These are phyloP conservation scores for Elsinoe necatrix DNA, from an alignment of 2,329 filamentous ascomycete genomes.

Conservation along the genomic window DNA sequence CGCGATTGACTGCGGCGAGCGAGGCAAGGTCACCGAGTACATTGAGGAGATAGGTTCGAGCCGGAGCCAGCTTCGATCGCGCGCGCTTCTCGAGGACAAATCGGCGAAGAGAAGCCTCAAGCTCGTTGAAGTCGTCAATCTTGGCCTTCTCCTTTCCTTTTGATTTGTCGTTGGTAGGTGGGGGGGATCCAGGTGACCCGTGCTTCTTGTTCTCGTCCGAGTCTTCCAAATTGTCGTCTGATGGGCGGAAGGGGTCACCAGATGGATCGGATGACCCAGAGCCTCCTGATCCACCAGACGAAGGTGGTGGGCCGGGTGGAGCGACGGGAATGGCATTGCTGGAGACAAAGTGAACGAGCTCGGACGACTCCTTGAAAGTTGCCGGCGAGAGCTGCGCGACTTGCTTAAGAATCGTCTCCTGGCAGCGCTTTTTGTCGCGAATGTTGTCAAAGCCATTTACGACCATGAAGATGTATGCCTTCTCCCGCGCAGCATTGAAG, in stretches of 20 bases:
- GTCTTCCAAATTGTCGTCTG: conserved; percentile 29
- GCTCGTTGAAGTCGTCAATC: conserved; percentile 75
- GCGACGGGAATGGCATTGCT: conserved; percentile 84
- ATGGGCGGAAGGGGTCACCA: conserved; percentile 29
- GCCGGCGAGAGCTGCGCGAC: conserved; percentile 78
- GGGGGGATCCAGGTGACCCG: conserved; percentile 35
- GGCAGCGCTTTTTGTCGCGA: conserved; percentile 78
- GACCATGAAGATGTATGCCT: conserved; percentile 98
- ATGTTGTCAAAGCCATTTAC: conserved; percentile 97
- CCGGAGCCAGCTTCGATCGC: conserved; percentile 88
- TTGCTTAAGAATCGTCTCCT: conserved; percentile 89
- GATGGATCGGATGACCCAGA: conserved; percentile 26
- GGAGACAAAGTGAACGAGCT: conserved; percentile 95
- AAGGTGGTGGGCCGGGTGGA: conserved; percentile 49
- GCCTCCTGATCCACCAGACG: conserved; percentile 48
- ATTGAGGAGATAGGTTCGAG: conserved; percentile 90
- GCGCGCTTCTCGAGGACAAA: conserved; percentile 96
- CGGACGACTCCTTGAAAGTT: conserved; percentile 83
- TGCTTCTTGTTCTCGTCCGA: conserved; percentile 48
- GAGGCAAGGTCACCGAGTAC: conserved; percentile 79
- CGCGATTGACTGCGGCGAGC: conserved; percentile 76
- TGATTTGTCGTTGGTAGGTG: conserved; percentile 52
- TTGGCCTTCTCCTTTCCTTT: conserved; percentile 74
- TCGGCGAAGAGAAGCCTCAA: conserved; percentile 79
- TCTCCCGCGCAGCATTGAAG: conserved; percentile 87